phyloP scores from a whole-genome alignment of 1,284 basidiomycete genomes.

The Fistulina hepatica region DNA sequence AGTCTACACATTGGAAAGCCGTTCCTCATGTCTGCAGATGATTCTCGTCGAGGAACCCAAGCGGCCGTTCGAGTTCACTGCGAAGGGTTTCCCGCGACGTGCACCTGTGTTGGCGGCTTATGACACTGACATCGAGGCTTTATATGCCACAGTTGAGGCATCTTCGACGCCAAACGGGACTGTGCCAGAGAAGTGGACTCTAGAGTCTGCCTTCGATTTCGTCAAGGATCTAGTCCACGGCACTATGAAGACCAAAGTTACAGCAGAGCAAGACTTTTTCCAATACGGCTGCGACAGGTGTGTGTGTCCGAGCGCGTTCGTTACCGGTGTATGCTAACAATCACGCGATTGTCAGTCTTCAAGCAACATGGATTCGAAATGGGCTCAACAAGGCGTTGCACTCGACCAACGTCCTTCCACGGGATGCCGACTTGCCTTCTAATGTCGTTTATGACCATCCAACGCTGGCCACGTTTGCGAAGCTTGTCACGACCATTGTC shows the following conservation, averaged over 20 bases:
- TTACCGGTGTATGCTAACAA: neutral
- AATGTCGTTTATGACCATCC: slow-evolving; percentile 26
- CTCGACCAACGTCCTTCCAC: slow-evolving; percentile 5
- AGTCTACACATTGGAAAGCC: too few relatives aligned
- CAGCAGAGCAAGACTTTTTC: too few relatives aligned
- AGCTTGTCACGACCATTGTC: too few relatives aligned
- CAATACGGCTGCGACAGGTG: slow-evolving; percentile 33
- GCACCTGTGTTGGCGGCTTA: slow-evolving; percentile 7
- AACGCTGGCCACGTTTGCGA: slow-evolving; percentile 20
- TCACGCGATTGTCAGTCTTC: slow-evolving; percentile 18
- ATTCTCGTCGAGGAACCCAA: slow-evolving; percentile 5
- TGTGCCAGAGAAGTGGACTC: too few relatives aligned
- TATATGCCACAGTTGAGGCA: too few relatives aligned
- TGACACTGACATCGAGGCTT: slow-evolving; percentile 4
- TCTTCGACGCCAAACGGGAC: too few relatives aligned
- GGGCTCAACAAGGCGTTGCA: slow-evolving; percentile 23
- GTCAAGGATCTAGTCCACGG: too few relatives aligned
- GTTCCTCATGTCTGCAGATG: too few relatives aligned
- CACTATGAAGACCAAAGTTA: too few relatives aligned
- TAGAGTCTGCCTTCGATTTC: too few relatives aligned
- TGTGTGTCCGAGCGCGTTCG: neutral
- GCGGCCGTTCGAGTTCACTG: slow-evolving; percentile 6
- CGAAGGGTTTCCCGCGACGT: slow-evolving; percentile 6
- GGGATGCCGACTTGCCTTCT: slow-evolving; percentile 15
- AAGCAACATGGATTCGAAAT: slow-evolving; percentile 25